phyloP scores from a whole-genome alignment of 2,329 filamentous ascomycete genomes.

The Colletotrichum echinochloae region DNA sequence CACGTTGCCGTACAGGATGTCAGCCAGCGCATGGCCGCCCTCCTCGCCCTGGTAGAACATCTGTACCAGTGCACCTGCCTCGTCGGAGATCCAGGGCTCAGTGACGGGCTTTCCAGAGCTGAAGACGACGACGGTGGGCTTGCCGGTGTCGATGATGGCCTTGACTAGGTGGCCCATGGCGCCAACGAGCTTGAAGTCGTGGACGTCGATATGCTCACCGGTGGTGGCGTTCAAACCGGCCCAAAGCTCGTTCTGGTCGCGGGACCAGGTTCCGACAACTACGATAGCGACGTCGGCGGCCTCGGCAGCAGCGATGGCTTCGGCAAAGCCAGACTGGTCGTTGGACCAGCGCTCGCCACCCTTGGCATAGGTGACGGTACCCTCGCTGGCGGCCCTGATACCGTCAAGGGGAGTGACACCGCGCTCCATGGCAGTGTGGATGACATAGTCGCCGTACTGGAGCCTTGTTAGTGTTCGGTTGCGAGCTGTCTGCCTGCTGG shows the following conservation, averaged over 20 bases:
- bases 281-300: constrained; percentile 79
- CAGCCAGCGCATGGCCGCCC: constrained; percentile 74
- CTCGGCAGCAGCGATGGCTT: constrained; percentile 73
- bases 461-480: constrained; percentile 4
- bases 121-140: constrained; percentile 76
- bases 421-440: constrained; percentile 70
- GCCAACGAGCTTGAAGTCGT: constrained; percentile 74
- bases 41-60: constrained; percentile 81
- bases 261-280: constrained; percentile 80
- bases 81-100: constrained; percentile 77
- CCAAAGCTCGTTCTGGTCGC: constrained; percentile 80
- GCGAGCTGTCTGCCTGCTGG: neutral
- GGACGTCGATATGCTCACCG: constrained; percentile 78
- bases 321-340: constrained; percentile 74
- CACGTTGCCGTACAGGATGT: constrained; percentile 72
- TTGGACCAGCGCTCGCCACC: constrained; percentile 80
- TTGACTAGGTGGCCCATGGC: constrained; percentile 75
- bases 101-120: constrained; percentile 79
- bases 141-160: constrained; percentile 75
- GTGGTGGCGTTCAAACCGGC: constrained; percentile 78
- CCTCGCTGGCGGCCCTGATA: constrained; percentile 70
- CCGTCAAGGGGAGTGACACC: constrained; percentile 79
- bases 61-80: constrained; percentile 74
- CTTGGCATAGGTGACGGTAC: constrained; percentile 73
- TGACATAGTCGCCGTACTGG: constrained; percentile 78